phyloP scores from a whole-genome alignment of 2,329 filamentous ascomycete genomes.

The Metarhizium brunneum region DNA sequence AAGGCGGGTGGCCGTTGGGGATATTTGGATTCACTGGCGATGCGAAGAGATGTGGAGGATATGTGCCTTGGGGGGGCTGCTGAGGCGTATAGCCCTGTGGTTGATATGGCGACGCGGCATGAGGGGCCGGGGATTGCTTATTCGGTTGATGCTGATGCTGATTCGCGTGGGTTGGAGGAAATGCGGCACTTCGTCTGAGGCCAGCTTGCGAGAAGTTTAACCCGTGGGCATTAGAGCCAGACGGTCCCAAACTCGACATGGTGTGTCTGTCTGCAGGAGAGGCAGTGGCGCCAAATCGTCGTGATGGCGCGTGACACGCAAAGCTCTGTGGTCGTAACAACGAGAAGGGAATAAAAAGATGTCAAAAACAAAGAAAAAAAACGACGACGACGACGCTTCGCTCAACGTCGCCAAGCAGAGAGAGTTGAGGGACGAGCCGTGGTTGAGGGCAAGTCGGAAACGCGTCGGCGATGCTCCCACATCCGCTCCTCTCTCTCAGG shows the following conservation, averaged over 20 bases:
- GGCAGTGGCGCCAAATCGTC: not conserved
- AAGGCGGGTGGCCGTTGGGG: constrained; percentile 32
- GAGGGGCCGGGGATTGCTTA: constrained; percentile 46
- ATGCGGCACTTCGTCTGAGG: constrained; percentile 35
- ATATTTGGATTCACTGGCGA: constrained; percentile 38
- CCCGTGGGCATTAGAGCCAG: constrained; percentile 43
- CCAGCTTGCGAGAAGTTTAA: constrained; percentile 42
- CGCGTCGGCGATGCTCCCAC: constrained; percentile 3
- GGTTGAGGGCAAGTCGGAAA: constrained; percentile 1
- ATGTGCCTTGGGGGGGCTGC: constrained; percentile 36
- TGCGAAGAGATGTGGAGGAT: constrained; percentile 45
- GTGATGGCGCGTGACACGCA: constrained; percentile 1
- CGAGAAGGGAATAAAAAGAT: not conserved
- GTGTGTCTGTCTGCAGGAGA: constrained; percentile 9
- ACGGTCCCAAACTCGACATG: constrained; percentile 41
- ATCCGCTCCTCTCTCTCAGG: constrained; percentile 3
- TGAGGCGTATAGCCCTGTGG: constrained; percentile 43
- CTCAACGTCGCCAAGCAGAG: not conserved
- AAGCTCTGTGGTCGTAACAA: not conserved
- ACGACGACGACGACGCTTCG: not conserved
- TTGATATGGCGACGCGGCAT: constrained; percentile 47
- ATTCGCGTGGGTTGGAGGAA: constrained; percentile 37
- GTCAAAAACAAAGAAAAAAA: not conserved
- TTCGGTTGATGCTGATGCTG: constrained; percentile 42
- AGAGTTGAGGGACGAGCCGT: not conserved